Percentiles rank a stretch among this genome's conserved stretches.
phyloP scores from a whole-genome alignment of 257 asterid genomes.

The Solanum infundibuliforme region DNA sequence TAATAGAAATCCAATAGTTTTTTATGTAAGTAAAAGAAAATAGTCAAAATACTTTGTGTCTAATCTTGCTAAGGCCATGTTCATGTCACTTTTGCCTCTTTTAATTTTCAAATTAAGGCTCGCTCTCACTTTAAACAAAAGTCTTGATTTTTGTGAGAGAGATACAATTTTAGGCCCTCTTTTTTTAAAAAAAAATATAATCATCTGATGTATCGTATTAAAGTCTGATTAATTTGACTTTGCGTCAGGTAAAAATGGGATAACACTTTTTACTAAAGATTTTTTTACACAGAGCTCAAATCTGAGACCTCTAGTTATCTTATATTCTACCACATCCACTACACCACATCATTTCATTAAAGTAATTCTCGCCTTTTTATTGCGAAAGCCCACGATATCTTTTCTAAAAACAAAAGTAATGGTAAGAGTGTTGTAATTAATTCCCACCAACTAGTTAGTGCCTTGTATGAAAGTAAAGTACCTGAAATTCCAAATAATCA shows the following conservation, averaged over 20 bases:
- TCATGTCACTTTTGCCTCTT: background rate
- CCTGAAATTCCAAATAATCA: background rate
- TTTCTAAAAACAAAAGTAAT: background rate
- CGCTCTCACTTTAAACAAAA: background rate
- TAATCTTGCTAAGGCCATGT: background rate
- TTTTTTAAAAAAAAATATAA: no score
- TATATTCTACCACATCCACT: fast-evolving
- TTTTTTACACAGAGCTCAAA: no score
- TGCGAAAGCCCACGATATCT: background rate
- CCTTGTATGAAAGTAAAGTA: background rate
- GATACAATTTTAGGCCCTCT: no score
- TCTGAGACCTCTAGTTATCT: fast-evolving
- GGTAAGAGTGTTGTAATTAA: background rate
- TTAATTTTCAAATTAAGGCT: background rate
- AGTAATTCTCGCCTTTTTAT: background rate
- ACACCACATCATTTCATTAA: fast-evolving
- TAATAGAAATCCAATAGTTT: background rate
- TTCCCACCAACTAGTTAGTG: background rate
- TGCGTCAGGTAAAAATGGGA: no score
- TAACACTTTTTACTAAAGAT: no score
- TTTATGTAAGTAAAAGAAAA: background rate
- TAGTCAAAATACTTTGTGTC: background rate
- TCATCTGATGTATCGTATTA: no score
- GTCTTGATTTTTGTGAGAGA: background rate
- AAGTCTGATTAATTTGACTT: no score